Conservation (phyloP, 768 basidiomycete species). For the Gloeopeniophorella convolvens region DNA sequence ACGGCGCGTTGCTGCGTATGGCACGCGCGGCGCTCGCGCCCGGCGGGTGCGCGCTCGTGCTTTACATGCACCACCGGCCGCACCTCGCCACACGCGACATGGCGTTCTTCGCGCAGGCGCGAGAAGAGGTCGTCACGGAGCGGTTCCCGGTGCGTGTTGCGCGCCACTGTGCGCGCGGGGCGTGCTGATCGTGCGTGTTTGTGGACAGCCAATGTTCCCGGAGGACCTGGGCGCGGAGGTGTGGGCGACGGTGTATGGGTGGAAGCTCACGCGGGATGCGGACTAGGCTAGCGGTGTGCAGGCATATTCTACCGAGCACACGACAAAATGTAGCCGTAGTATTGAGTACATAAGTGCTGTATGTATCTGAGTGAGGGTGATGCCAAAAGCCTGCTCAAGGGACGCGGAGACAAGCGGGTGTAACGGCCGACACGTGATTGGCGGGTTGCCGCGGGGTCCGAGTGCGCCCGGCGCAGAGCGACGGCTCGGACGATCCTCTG, state of each 20-base stretch:
- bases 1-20: slow-evolving; percentile 71
- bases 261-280: slow-evolving; percentile 43
- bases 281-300: too few relatives aligned
- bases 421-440: background rate
- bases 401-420: too few relatives aligned
- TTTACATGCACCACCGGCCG: slow-evolving; percentile 86
- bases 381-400: too few relatives aligned
- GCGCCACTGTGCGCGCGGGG: too few relatives aligned
- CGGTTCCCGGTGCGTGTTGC: slow-evolving; percentile 56
- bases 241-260: slow-evolving; percentile 81
- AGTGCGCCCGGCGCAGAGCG: too few relatives aligned
- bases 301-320: too few relatives aligned
- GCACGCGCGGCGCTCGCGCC: slow-evolving; percentile 44
- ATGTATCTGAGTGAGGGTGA: too few relatives aligned
- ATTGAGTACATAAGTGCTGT: too few relatives aligned
- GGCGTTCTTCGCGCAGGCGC: slow-evolving; percentile 69
- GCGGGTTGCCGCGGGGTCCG: background rate
- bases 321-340: too few relatives aligned
- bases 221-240: slow-evolving; percentile 80
- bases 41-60: slow-evolving; percentile 53
- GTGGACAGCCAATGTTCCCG: slow-evolving; percentile 76
- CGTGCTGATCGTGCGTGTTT: background rate
- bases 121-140: slow-evolving; percentile 59
- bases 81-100: slow-evolving; percentile 78
- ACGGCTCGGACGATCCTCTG: too few relatives aligned